phyloP scores from a whole-genome alignment of 2,329 filamentous ascomycete species.

The Epichloe brachyelytri region DNA sequence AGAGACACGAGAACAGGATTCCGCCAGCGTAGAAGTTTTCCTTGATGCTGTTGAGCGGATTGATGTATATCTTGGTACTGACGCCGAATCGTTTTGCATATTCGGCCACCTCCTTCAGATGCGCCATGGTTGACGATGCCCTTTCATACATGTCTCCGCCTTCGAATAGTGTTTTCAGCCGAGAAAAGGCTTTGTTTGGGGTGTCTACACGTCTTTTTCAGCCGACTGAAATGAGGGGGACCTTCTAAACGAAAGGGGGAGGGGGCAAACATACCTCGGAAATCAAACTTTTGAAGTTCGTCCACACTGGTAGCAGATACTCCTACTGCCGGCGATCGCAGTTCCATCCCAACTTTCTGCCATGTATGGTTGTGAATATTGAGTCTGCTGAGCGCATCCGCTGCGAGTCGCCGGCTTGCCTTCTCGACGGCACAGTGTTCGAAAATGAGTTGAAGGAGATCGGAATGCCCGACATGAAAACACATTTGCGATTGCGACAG shows the following conservation, averaged over 20 bases:
- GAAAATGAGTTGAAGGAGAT: conserved; percentile 77
- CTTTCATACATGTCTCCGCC: conserved; percentile 58
- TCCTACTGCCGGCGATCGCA: conserved; percentile 69
- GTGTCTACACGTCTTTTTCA: conserved; percentile 29
- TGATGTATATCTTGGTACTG: conserved; percentile 67
- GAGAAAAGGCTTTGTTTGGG: conserved; percentile 42
- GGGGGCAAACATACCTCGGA: conserved; percentile 45
- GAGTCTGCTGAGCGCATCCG: conserved; percentile 75
- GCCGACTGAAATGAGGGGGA: background rate
- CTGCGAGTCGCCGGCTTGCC: conserved; percentile 55
- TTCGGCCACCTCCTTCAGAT: conserved; percentile 64
- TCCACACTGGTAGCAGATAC: conserved; percentile 83
- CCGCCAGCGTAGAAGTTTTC: conserved; percentile 82
- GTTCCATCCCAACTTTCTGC: conserved; percentile 68
- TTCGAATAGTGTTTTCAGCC: conserved; percentile 46
- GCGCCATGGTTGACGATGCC: conserved; percentile 62
- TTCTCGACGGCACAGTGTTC: conserved; percentile 72
- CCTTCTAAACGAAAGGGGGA: background rate
- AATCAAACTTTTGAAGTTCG: conserved; percentile 83
- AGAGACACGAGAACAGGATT: conserved; percentile 79
- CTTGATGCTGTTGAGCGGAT: conserved; percentile 75
- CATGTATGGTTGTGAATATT: conserved; percentile 73
- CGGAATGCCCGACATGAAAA: conserved; percentile 81
- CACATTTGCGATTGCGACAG: conserved; percentile 63
- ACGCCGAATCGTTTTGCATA: conserved; percentile 68